phyloP scores from a whole-genome alignment of 495 filamentous ascomycete genomes.

The Copromyces sp. region DNA sequence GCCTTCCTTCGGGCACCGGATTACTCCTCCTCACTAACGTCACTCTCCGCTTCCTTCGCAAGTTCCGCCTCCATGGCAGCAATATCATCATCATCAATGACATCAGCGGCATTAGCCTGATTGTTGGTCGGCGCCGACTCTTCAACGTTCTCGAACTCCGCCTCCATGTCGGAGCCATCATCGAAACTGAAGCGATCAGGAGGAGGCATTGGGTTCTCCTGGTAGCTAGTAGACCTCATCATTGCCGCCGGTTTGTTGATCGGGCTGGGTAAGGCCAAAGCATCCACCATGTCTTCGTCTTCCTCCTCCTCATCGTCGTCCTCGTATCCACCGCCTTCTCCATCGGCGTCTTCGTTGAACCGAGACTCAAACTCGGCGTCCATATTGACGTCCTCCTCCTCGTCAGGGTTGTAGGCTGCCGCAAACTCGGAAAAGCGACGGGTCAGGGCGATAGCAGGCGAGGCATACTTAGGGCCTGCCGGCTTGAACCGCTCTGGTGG shows the following conservation, averaged over 20 bases:
- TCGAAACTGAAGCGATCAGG: slow-evolving; percentile 1
- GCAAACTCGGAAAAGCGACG: slow-evolving; percentile 34
- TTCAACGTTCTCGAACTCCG: slow-evolving; percentile 21
- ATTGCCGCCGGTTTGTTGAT: slow-evolving; percentile 11
- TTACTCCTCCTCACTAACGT: slow-evolving; percentile 26
- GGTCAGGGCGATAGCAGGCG: slow-evolving; percentile 24
- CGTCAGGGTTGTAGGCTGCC: slow-evolving; percentile 22
- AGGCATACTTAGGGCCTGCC: slow-evolving; percentile 20
- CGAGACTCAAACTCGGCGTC: slow-evolving; percentile 20
- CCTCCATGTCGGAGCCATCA: slow-evolving; percentile 25
- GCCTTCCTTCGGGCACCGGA: background rate
- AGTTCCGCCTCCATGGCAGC: slow-evolving; percentile 33
- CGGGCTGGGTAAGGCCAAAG: slow-evolving; percentile 26
- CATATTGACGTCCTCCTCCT: slow-evolving; percentile 28
- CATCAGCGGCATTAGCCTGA: background rate
- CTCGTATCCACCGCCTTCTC: background rate
- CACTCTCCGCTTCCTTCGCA: slow-evolving; percentile 14
- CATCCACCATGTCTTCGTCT: slow-evolving; percentile 14
- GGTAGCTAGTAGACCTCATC: background rate
- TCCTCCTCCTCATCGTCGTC: slow-evolving; percentile 19
- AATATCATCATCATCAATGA: slow-evolving; percentile 21
- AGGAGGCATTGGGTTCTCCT: background rate
- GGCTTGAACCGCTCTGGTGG: slow-evolving; percentile 12
- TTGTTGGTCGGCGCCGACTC: background rate
- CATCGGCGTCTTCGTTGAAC: slow-evolving; percentile 2